These are phyloP conservation scores for Verticillium nonalfalfae DNA, from an alignment of 2,329 filamentous ascomycete genomes.

Conservation along the genomic window DNA sequence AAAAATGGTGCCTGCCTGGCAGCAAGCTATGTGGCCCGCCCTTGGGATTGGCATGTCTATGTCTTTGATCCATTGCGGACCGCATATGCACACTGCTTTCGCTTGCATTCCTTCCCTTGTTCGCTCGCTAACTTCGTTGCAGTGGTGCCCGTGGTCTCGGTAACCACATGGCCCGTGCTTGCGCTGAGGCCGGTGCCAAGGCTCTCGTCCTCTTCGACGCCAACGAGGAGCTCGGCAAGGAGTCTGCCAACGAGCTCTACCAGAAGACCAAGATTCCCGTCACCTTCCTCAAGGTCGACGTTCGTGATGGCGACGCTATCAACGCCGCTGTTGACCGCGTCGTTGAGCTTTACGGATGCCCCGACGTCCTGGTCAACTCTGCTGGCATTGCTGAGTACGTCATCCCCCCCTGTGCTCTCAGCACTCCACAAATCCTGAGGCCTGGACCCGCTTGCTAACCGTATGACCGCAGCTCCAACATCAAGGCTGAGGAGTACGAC, in stretches of 20 bases:
- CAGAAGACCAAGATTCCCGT: conserved; percentile 67
- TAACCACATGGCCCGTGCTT: conserved; percentile 72
- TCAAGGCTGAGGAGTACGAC: conserved; percentile 74
- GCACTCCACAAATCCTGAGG: background rate
- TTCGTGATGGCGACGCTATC: conserved; percentile 65
- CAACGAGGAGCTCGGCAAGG: conserved; percentile 68
- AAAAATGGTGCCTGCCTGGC: conserved; percentile 13
- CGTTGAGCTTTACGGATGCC: conserved; percentile 58
- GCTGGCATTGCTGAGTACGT: conserved; percentile 65
- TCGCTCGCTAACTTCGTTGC: background rate
- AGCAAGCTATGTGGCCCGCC: background rate
- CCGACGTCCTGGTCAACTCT: conserved; percentile 73
- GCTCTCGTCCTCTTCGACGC: conserved; percentile 71
- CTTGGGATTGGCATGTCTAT: background rate
- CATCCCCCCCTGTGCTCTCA: conserved; percentile 18
- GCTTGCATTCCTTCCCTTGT: background rate
- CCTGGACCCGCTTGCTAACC: conserved; percentile 5
- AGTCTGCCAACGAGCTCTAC: conserved; percentile 63
- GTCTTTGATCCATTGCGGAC: conserved; percentile 3
- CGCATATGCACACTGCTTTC: conserved; percentile 27
- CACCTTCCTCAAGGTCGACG: conserved; percentile 73
- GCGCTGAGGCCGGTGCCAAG: conserved; percentile 69
- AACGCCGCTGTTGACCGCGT: conserved; percentile 62
- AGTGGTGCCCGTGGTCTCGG: conserved; percentile 67
- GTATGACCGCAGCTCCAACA: conserved; percentile 52